Conservation (phyloP, 2,329 filamentous ascomycete genomes). For the Eutypella sp. region DNA sequence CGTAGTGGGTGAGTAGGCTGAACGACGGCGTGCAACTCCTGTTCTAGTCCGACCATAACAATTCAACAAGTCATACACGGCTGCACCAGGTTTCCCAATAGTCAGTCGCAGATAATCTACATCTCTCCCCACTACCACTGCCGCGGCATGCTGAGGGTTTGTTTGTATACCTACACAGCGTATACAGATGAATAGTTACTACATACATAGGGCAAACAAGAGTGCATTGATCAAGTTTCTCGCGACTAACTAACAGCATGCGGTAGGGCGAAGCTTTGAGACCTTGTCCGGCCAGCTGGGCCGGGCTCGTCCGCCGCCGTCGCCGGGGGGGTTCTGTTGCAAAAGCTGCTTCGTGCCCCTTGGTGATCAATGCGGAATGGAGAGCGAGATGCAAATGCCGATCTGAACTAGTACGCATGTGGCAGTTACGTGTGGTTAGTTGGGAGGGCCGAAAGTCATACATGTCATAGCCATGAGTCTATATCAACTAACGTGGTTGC, state of each 20-base stretch:
- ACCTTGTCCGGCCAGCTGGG: slow-evolving; percentile 12
- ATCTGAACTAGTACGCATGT: slow-evolving; percentile 6
- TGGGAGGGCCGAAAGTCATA: not conserved
- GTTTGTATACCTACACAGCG: not conserved
- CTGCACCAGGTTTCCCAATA: too few species aligned
- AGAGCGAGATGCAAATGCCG: not conserved
- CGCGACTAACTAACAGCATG: slow-evolving; percentile 2
- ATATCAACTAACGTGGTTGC: too few species aligned
- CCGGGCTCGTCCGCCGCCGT: slow-evolving; percentile 17
- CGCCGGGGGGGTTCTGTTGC: slow-evolving; percentile 22
- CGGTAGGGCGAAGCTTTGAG: slow-evolving; percentile 12
- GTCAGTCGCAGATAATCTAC: too few species aligned
- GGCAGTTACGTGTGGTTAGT: not conserved
- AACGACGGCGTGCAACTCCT: too few species aligned
- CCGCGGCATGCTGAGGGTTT: not conserved
- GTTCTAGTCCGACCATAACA: too few species aligned
- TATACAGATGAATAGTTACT: too few species aligned
- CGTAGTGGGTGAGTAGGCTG: too few species aligned
- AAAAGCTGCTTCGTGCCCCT: slow-evolving; percentile 22
- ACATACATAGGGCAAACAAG: not conserved
- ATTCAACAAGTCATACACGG: too few species aligned
- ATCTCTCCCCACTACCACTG: not conserved
- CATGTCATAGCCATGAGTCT: too few species aligned
- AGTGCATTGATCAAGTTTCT: slow-evolving; percentile 14
- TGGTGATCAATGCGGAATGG: slow-evolving; percentile 20